Evolutionary conservation across 768 basidiomycete species (phyloP), one percentile per base, ranked within the genome.

Genomic region (Mycena sanguinolenta): DNA sequence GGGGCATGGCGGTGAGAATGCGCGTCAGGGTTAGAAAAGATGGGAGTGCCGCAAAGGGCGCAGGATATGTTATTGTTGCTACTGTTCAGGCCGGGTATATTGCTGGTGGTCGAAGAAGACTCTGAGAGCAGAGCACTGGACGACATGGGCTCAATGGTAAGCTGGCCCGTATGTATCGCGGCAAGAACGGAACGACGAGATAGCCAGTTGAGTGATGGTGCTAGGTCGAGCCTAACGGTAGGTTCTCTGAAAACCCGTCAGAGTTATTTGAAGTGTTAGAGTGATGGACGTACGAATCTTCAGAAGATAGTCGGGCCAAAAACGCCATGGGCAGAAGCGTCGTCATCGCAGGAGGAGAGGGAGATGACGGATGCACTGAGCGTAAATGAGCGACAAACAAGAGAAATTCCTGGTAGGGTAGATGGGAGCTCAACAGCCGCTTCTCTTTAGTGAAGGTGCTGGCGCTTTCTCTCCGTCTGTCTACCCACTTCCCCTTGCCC

Each of bases 191-290:
- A 91, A 32, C 96, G 90, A 30, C 96, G 88, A 19, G 93, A 92
- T n/a, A 99, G 85, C 94, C 95, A 99, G 76, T 95, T 96, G 38
- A 99, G 84, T 16, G 96, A 94, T 0, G 97, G 95, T 0, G 98
- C 96, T n/a, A 94, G 83, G 77, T 99, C 98, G 21, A 99, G 87
- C 12, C 98, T 91, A 34, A 98, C 84, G 0, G 96, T 95, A 0
- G 97, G 95, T 75, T 99, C 97, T 27, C 96, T 95, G 78, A 5
- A 67, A 67, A 60, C 53, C 69, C 39, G 38, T 60, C 49, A 70
- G 67, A 39, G n/a, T 36, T 9, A 34, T 34, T n/a, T 49, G 54
- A 27, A 21, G 9, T 50, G 3, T 25, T 19, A 39, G 73, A 65
- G 77, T 63, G 70, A 55, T 57, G 66, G 44, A 91, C 94, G 75